Base-by-base conservation (phyloP, 2,329 filamentous ascomycete genomes). In the Scopulariopsis brevicaulis region DNA sequence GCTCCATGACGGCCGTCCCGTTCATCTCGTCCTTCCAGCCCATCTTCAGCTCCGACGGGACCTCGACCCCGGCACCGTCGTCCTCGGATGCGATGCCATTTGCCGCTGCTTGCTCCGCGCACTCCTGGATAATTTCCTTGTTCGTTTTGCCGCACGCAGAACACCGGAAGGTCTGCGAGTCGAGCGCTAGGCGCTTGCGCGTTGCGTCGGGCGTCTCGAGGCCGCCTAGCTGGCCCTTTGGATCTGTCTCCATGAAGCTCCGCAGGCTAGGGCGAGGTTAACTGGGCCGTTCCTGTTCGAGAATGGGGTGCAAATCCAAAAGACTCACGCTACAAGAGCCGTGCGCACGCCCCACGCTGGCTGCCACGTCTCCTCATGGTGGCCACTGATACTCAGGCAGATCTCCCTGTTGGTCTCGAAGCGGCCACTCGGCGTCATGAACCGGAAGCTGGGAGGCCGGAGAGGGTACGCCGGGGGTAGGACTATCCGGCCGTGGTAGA, bases 311-410 rank as follows among this genome's bases (percentile, higher is more conserved):
- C 8, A 6, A 14, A 46, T 24, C 43, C 8, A n/a, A 10, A 12
- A 37, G 24, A 52, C 70, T 46, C 68, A 75, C 73, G 83, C 83
- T 50, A 85, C 81, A 7, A 99, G 74, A 18, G 94, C 93, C 4
- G 94, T 97, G 60, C 94, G 81, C 11, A 99, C 87, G 0, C 94
- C 94, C 94, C 94, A 99, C 0, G 94, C 94, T 0, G 94, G 94
- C 78, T 96, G 93, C 94, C 94, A 99, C 18, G 90, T 96, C 75
- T 97, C 94, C 71, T 97, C 94, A 73, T 99, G 94, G 72, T 96
- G 93, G 2, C 92, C 93, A 56, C 84, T 89, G 66, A 97, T 99
- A 66, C 84, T 90, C 18, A 99, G 83, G 69, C 94, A 99, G 65
- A 99, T 97, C 76, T 97, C 93, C 63, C 94, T 85, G 70, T 99